phyloP scores from a whole-genome alignment of 345 rosid species.

The Eucalyptus sp. region DNA sequence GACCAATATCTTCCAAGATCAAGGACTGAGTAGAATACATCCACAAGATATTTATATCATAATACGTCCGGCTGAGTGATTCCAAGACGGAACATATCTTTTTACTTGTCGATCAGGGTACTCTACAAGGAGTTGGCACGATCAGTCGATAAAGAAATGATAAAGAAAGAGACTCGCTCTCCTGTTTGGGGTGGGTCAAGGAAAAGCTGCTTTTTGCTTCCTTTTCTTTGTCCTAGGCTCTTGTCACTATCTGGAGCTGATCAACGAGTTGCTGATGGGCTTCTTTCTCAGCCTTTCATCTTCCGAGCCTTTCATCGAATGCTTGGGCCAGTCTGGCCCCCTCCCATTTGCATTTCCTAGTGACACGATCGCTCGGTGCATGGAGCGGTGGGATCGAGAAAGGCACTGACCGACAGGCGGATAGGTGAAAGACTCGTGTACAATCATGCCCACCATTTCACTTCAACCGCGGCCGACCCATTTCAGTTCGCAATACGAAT shows the following conservation, averaged over 20 bases:
- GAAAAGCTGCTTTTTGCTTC: not conserved
- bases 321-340: not conserved
- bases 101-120: not conserved
- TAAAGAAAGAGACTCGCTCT: not conserved
- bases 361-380: not conserved
- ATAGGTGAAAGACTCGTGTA: not conserved
- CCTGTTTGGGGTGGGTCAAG: not conserved
- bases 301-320: not conserved
- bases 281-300: not conserved
- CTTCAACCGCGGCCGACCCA: not conserved
- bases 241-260: not conserved
- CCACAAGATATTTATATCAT: not conserved
- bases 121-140: not conserved
- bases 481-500: not conserved
- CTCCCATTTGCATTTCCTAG: not conserved
- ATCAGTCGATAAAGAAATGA: not conserved
- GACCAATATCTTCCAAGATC: not conserved
- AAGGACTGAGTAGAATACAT: not conserved
- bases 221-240: not conserved
- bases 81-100: not conserved
- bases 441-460: not conserved
- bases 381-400: not conserved
- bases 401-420: not conserved
- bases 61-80: not conserved
- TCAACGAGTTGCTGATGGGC: not conserved